Evolutionary conservation across 352 stramenopile genomes (phyloP).

Genomic region (Phytophthora constricta): DNA sequence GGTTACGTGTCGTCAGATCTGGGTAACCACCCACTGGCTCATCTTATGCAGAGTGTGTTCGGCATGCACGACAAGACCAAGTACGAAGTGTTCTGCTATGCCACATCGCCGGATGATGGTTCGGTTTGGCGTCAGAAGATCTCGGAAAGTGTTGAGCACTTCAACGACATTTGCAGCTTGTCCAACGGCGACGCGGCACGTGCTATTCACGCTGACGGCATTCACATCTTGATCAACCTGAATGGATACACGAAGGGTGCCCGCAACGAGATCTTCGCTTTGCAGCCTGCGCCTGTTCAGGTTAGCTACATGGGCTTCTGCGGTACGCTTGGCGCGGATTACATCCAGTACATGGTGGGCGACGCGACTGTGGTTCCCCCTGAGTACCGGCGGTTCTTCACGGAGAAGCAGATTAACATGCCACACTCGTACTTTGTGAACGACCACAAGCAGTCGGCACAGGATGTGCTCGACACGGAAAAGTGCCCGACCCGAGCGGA

Average conservation of each 20-base stretch:
- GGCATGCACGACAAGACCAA: conserved; percentile 85
- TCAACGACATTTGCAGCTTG: conserved; percentile 80
- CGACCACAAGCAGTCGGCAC: conserved; percentile 90
- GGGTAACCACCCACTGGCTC: conserved; percentile 91
- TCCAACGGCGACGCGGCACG: conserved; percentile 74
- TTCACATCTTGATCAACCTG: conserved; percentile 93
- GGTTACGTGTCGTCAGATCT: conserved; percentile 93
- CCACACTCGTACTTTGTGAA: conserved; percentile 95
- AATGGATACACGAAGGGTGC: conserved; percentile 95
- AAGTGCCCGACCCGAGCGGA: conserved; percentile 80
- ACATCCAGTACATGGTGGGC: conserved; percentile 94
- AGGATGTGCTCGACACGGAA: conserved; percentile 78
- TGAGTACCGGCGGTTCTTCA: conserved; percentile 75
- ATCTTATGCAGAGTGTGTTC: conserved; percentile 93
- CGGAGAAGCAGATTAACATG: conserved; percentile 92
- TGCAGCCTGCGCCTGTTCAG: conserved; percentile 90
- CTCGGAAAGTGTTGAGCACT: conserved; percentile 86
- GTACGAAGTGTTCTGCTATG: conserved; percentile 94
- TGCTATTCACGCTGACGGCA: conserved; percentile 83
- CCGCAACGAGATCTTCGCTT: conserved; percentile 93
- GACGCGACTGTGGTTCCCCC: conserved; percentile 82
- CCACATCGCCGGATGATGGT: conserved; percentile 77
- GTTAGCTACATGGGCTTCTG: conserved; percentile 92
- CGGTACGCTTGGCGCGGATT: conserved; percentile 91
- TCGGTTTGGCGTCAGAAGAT: conserved; percentile 88